phyloP scores from a whole-genome alignment of 2,329 filamentous ascomycete species.

The Cladophialophora immunda region DNA sequence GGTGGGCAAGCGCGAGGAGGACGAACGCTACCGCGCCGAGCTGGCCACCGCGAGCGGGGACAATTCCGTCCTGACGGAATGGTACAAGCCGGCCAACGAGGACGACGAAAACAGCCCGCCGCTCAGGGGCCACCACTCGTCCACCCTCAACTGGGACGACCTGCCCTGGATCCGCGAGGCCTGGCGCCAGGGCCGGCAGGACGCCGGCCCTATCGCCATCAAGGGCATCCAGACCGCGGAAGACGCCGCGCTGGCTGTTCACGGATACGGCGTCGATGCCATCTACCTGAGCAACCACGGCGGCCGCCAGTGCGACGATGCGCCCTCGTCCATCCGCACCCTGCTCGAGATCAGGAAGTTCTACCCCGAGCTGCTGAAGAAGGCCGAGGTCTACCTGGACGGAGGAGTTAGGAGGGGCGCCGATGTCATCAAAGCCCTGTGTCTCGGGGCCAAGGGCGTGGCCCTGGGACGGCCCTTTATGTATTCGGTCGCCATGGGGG shows the following conservation, averaged over 20 bases:
- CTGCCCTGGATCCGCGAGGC: slow-evolving; percentile 59
- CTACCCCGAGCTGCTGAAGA: slow-evolving; percentile 60
- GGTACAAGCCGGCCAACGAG: slow-evolving; percentile 53
- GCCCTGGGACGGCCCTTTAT: slow-evolving; percentile 63
- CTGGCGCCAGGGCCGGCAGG: slow-evolving; percentile 44
- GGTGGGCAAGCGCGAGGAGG: slow-evolving; percentile 64
- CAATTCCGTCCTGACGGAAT: slow-evolving; percentile 44
- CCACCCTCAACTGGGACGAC: slow-evolving; percentile 62
- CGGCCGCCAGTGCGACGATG: slow-evolving; percentile 63
- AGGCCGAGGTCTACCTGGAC: slow-evolving; percentile 63
- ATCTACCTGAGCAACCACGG: slow-evolving; percentile 68
- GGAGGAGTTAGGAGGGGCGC: slow-evolving; percentile 63
- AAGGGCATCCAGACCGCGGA: slow-evolving; percentile 67
- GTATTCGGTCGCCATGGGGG: slow-evolving; percentile 61
- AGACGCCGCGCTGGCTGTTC: slow-evolving; percentile 60
- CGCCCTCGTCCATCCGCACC: slow-evolving; percentile 58
- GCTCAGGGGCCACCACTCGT: slow-evolving; percentile 63
- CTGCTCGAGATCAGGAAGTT: slow-evolving; percentile 61
- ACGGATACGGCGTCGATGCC: slow-evolving; percentile 60
- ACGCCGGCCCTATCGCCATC: slow-evolving; percentile 62
- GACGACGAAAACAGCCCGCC: slow-evolving; percentile 61
- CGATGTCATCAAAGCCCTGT: slow-evolving; percentile 64
- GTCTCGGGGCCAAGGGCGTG: slow-evolving; percentile 62
- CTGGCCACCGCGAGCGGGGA: slow-evolving; percentile 40
- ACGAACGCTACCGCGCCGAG: slow-evolving; percentile 62